Base-by-base conservation (phyloP, 1,139 yeast species). In the Geotrichum histeridarum region DNA sequence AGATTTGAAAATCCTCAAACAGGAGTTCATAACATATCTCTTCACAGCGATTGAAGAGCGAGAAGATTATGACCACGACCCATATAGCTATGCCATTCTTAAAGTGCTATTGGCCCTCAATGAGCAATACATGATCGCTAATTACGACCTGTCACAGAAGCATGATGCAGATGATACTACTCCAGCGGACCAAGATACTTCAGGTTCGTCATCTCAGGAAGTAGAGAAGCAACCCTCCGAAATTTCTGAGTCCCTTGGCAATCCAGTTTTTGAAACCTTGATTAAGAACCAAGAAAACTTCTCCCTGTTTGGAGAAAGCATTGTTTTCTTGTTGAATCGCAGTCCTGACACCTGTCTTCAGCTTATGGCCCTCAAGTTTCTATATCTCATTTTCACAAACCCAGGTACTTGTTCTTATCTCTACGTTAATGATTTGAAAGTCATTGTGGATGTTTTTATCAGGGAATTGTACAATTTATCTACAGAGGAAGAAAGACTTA, bases 101-200 rank as follows among this genome's bases (percentile, higher is more conserved):
- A 84, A 84, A 64, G 73, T 86, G n/a, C 68, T 89, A 9, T 72
- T 90, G 48, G 81, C 88, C 1, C 73, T 90, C 17, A 89, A 89
- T 67, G 96, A 90, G 66, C 96, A 90, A 67, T 90, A 81, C 66
- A 79, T 90, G 79, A 85, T 88, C 51, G 81, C 71, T n/a, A 76
- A 76, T 45, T 77, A 42, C 38, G 43, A n/a, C 30, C 42, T 33
- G 27, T 45, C 33, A 33, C 18, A 11, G 15, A 48, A 48, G 14
- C 27, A 22, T 22, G 27, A 22, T 22, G 27, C 27, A 22, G 27
- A 22, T 3, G 27, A 22, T 22, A 6, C 12, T 6, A 33, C 22
- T 9, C 14, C 36, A 27, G 42, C 31, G n/a, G 11, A 33, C 12
- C 8, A 27, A 7, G 35, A 35, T 17, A 42, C 35, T 17, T 27